Evolutionary conservation across 345 rosid genomes (phyloP), one percentile per base, ranked within the genome.

Genomic region (Boechera divaricarpa): DNA sequence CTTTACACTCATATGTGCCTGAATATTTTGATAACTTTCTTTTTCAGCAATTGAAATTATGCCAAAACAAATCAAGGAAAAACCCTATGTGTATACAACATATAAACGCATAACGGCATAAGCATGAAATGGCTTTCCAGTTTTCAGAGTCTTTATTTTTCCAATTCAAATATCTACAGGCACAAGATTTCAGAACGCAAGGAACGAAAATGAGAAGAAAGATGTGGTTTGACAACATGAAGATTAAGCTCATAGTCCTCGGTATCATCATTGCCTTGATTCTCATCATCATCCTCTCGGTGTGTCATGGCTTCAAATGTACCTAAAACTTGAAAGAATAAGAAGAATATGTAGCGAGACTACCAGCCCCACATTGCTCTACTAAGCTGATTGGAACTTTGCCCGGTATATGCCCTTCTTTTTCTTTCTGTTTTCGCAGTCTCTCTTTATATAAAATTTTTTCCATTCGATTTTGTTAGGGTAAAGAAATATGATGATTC

Each of bases 171-270:
- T 51, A 68, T 60, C 29, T 52, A 31, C 83, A 89, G 94, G 94
- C 94, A 15, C 94, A 89, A 84, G 92, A 87, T 74, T 89, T 89
- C 81, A 82, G 90, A 80, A 86, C 85, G 29, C 88, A 85, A 61
- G 92, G 94, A 77, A 87, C 92, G 26, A 80, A 87, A 77, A 85
- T 89, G 31, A 85, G 83, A 79, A 84, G 92, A 66, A 89, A 85
- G 82, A 87, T 89, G 94, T 88, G 94, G 92, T 71, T 85, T 58
- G 88, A 87, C 82, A 90, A 90, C 92, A 90, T 90, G 92, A 88
- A 90, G 80, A 82, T 90, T 21, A 90, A 90, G 85, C 86, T 90
- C 52, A 87, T 86, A 78, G 92, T 89, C 63, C 66, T 80, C 53
- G 88, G 83, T 29, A 90, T 87, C 74, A 58, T 89, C 77, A 65